Base-by-base conservation (phyloP, 75 land plant species). In the Ceratopteris richardii region DNA sequence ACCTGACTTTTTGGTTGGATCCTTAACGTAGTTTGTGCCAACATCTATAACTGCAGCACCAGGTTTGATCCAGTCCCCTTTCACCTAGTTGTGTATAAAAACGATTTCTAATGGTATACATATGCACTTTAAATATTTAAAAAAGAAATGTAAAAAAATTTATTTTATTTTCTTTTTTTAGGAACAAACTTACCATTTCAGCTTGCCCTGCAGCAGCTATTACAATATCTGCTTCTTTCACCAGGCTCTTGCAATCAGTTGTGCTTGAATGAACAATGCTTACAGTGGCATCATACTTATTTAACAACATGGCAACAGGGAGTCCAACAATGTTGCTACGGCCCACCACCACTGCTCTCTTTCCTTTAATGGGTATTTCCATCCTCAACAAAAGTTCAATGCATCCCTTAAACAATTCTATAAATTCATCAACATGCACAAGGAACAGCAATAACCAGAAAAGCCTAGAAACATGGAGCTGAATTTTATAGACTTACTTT, bases 161-260 rank as follows among this genome's bases (percentile, higher is more conserved):
- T 33, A 4, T 9, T 33, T n/a, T n/a, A n/a, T n/a, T n/a, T n/a
- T n/a, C n/a, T n/a, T n/a, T n/a, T n/a, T n/a, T n/a, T n/a, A n/a
- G n/a, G n/a, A n/a, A n/a, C n/a, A n/a, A n/a, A n/a, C 13, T 64
- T 78, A 88, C 93, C 93, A 88, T 85, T 68, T 68, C 66, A 46
- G 93, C 70, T 60, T 82, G 93, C 50, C 93, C 93, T 14, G 93
- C 86, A 41, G 90, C 93, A 63, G 90, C 93, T 55, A 88, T 85
- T 39, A 88, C 57, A 39, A 88, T 88, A 51, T 88, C 93, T 14
- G 93, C 93, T 59, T 82, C 82, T 0, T 82, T 70, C 55, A 88
- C 73, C 10, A 79, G 68, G 21, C 30, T 79, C 64, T 85, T 76
- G 20, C 90, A 80, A 29, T 85, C 81, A 0, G 41, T 56, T 54